A percentile compares a stretch with the other conserved stretches of the same genome.
Evolutionary conservation across 352 stramenopile species (phyloP).

Genomic region (Thalassiosira ordinaria): DNA sequence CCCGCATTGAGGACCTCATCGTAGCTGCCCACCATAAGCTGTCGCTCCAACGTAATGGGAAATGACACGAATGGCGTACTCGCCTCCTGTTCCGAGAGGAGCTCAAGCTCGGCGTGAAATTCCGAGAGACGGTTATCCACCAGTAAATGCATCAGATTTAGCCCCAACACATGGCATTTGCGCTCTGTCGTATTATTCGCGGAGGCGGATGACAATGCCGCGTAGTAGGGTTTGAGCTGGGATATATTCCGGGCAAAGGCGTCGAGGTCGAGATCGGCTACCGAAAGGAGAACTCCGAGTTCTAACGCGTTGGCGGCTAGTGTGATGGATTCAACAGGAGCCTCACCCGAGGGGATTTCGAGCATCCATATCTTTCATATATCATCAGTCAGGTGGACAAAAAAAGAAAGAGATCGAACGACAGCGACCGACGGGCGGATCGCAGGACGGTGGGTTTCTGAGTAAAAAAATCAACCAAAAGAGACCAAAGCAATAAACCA

Average conservation of each 20-base stretch:
- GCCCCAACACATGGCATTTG: conserved; percentile 74
- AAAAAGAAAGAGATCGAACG: conserved; percentile 6
- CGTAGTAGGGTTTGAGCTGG: conserved; percentile 75
- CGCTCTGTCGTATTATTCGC: conserved; percentile 35
- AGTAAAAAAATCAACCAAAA: conserved; percentile 4
- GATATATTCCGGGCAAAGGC: conserved; percentile 76
- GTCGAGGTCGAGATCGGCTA: conserved; percentile 72
- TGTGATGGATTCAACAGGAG: conserved; percentile 35
- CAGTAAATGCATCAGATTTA: conserved; percentile 85
- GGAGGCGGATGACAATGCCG: conserved; percentile 11
- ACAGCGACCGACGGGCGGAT: no score
- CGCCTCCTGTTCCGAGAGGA: conserved; percentile 68
- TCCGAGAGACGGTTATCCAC: conserved; percentile 84
- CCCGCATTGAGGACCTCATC: conserved; percentile 89
- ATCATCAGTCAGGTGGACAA: neutral
- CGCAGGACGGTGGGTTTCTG: neutral
- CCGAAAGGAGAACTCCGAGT: conserved; percentile 72
- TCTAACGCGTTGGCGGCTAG: conserved; percentile 66
- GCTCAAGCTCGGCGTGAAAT: conserved; percentile 84
- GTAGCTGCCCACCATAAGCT: conserved; percentile 85
- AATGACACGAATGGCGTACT: conserved; percentile 70
- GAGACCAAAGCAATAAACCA: neutral
- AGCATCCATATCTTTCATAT: conserved; percentile 68
- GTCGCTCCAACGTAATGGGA: conserved; percentile 78
- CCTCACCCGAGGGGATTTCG: conserved; percentile 43